Conservation (phyloP, 163 green algal genomes). For the Coccomyxa subellipsoidea region DNA sequence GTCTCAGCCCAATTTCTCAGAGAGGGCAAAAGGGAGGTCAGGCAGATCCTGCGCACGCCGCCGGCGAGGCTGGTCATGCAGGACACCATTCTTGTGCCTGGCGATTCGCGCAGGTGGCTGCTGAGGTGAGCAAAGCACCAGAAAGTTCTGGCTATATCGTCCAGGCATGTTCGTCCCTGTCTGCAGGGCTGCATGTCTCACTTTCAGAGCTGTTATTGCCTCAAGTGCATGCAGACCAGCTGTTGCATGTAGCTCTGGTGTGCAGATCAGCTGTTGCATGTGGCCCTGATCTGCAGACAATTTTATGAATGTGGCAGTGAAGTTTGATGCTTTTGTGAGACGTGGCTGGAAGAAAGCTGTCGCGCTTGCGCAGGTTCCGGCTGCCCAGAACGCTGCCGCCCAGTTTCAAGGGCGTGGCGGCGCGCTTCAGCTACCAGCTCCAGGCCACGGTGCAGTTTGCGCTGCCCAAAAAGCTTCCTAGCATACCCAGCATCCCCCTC, state of each 20-base stretch:
- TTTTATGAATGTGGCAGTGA: too few relatives aligned
- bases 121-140: background rate
- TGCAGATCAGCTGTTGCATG: background rate
- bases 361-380: background rate
- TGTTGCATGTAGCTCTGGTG: too few relatives aligned
- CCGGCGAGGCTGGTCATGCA: constrained; percentile 8
- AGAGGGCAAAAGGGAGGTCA: constrained; percentile 15
- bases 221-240: background rate
- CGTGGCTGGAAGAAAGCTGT: too few relatives aligned
- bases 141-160: too few relatives aligned
- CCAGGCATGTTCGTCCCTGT: too few relatives aligned
- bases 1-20: background rate
- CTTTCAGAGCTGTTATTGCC: background rate
- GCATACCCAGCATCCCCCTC: background rate
- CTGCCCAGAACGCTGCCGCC: constrained; percentile 39
- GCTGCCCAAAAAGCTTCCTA: background rate
- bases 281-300: too few relatives aligned
- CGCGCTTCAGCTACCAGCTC: constrained; percentile 38
- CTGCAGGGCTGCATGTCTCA: too few relatives aligned
- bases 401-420: constrained; percentile 38
- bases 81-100: background rate
- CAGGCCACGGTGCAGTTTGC: constrained; percentile 11
- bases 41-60: constrained; percentile 3
- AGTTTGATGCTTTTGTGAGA: too few relatives aligned
- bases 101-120: background rate